These are phyloP conservation scores for Jackrogersella multiformis DNA, from an alignment of 495 filamentous ascomycete genomes.

Conservation along the genomic window DNA sequence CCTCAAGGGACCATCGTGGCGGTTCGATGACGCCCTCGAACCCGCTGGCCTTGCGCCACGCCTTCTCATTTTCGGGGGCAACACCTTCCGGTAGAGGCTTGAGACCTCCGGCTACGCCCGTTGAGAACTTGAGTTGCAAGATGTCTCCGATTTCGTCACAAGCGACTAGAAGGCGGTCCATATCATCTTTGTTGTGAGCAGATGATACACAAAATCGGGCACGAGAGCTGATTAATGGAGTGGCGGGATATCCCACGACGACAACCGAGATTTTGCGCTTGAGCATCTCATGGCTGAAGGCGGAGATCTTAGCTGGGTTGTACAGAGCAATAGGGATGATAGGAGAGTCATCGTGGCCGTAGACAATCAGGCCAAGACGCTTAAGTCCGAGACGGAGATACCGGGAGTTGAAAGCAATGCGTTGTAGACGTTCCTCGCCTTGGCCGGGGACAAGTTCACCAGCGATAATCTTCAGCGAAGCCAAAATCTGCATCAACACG, in stretches of 20 bases:
- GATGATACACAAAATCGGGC: slow-evolving; percentile 96
- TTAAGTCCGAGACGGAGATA: slow-evolving; percentile 97
- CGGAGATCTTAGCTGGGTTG: slow-evolving; percentile 96
- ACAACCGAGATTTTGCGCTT: slow-evolving; percentile 98
- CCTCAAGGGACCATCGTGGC: slow-evolving; percentile 83
- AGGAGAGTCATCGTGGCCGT: slow-evolving; percentile 96
- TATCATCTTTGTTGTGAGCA: slow-evolving; percentile 96
- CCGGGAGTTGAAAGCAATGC: slow-evolving; percentile 97
- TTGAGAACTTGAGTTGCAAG: slow-evolving; percentile 94
- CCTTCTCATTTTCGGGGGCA: slow-evolving; percentile 74
- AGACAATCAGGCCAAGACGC: slow-evolving; percentile 95
- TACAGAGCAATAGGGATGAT: slow-evolving; percentile 95
- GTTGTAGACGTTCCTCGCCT: slow-evolving; percentile 93
- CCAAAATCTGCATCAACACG: slow-evolving; percentile 86
- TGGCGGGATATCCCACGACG: slow-evolving; percentile 96
- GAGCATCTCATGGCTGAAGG: slow-evolving; percentile 98
- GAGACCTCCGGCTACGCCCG: slow-evolving; percentile 88
- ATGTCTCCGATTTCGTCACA: slow-evolving; percentile 94
- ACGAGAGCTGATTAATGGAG: slow-evolving; percentile 92
- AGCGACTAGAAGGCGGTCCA: slow-evolving; percentile 87
- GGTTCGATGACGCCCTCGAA: slow-evolving; percentile 63
- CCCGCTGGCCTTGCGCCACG: slow-evolving; percentile 68
- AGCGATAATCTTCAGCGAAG: slow-evolving; percentile 83
- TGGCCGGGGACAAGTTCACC: slow-evolving; percentile 90
- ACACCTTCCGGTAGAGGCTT: slow-evolving; percentile 75